Percentiles rank a stretch among this genome's conserved stretches.
Evolutionary conservation across 306 rosid species (phyloP).

Genomic region (Glycine tomentella): DNA sequence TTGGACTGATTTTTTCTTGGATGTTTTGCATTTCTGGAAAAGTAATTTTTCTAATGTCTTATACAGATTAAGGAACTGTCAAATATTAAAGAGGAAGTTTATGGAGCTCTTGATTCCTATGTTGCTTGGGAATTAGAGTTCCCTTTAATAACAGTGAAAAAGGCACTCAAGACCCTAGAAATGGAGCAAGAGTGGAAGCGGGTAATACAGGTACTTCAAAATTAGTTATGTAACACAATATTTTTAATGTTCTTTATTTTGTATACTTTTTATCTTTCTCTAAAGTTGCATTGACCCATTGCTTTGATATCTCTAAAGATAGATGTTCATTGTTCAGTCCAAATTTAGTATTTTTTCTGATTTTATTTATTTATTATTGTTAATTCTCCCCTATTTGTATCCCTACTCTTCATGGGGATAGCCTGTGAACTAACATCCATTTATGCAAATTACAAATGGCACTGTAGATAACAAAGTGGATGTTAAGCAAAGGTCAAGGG

Average conservation of each 20-base stretch:
- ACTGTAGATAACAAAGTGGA: slow-evolving; percentile 87
- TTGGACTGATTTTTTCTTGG: slow-evolving; percentile 17
- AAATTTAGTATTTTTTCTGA: background rate
- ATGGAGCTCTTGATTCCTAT: slow-evolving; percentile 96
- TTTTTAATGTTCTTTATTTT: background rate
- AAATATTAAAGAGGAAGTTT: slow-evolving; percentile 97
- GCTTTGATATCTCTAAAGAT: slow-evolving; percentile 22
- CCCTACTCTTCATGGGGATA: background rate
- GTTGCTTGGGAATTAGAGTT: slow-evolving; percentile 98
- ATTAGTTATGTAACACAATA: background rate
- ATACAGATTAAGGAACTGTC: slow-evolving; percentile 77
- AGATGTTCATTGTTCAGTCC: background rate
- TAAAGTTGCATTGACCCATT: slow-evolving; percentile 12
- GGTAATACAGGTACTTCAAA: slow-evolving; percentile 73
- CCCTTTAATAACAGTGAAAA: slow-evolving; percentile 86
- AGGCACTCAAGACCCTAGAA: slow-evolving; percentile 85
- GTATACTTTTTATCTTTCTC: background rate
- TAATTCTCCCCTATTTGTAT: background rate
- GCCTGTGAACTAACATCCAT: slow-evolving; percentile 20
- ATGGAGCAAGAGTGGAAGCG: slow-evolving; percentile 86
- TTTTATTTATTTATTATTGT: slow-evolving; percentile 2
- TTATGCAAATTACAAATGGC: slow-evolving; percentile 38
- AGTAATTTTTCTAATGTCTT: slow-evolving; percentile 27
- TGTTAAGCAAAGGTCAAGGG: slow-evolving; percentile 98
- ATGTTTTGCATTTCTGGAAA: slow-evolving; percentile 30